A percentile compares a stretch with the other conserved stretches of the same genome.
Evolutionary conservation across 106 monocot species (phyloP).

Genomic region (Ottelia alismoides): DNA sequence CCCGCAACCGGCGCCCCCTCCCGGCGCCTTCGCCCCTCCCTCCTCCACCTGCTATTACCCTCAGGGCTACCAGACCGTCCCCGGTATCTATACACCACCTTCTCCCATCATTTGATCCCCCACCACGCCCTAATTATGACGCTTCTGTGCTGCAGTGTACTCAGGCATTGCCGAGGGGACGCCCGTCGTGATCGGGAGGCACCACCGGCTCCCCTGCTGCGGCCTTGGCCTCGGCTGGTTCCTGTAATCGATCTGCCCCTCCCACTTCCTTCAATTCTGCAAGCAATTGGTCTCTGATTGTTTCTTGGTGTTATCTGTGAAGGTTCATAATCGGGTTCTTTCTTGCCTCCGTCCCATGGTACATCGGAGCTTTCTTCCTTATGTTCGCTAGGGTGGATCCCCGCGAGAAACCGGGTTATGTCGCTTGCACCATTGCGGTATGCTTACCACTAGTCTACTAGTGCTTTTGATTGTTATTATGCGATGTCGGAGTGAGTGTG

Average conservation of each 20-base stretch:
- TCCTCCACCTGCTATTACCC: not conserved
- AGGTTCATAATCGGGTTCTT: constrained; percentile 77
- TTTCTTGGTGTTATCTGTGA: too few relatives aligned
- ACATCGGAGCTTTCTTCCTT: constrained; percentile 62
- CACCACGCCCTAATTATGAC: too few relatives aligned
- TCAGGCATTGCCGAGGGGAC: constrained; percentile 19
- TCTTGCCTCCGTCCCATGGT: constrained; percentile 72
- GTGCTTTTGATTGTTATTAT: too few relatives aligned
- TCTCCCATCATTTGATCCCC: too few relatives aligned
- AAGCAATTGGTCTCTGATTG: too few relatives aligned
- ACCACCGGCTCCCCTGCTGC: constrained; percentile 34
- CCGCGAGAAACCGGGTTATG: constrained; percentile 66
- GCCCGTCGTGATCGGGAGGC: constrained; percentile 19
- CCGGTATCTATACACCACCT: too few relatives aligned
- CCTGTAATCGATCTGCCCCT: too few relatives aligned
- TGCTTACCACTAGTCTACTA: constrained; percentile 7
- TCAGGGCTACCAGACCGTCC: constrained; percentile 10
- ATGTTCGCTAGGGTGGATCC: constrained; percentile 43
- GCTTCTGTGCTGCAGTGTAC: too few relatives aligned
- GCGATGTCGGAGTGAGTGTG: too few relatives aligned
- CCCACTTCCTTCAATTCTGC: too few relatives aligned
- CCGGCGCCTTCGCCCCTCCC: too few relatives aligned
- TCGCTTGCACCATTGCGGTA: constrained; percentile 60
- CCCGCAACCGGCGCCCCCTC: constrained; percentile 6
- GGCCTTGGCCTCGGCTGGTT: constrained; percentile 44